Base-by-base conservation (phyloP, 2,329 filamentous ascomycete species). In the Pestalotiopsis sp. region DNA sequence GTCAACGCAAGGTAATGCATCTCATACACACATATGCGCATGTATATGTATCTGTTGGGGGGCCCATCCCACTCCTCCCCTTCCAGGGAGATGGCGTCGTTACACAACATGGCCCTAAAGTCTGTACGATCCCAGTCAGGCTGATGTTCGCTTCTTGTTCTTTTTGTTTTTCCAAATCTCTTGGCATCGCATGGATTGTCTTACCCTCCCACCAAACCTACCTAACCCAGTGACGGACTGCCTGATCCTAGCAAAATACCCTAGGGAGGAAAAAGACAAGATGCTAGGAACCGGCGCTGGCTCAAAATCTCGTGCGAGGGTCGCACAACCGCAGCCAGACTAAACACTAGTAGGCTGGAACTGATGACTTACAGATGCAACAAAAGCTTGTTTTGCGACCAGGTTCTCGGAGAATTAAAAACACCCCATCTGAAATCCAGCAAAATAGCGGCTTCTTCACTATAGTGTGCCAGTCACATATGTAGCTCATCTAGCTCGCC, bases 261-360 rank as follows among this genome's bases (percentile, higher is more conserved):
- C 31, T 36, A 36, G 31, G 20, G 23, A 36, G 5, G 20, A 52
- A 52, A 52, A n/a, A 52, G 45, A n/a, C 36, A 14, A 36, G 31
- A 57, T 17, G 6, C 23, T 20, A 23, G 11, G 20, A 39, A 49
- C 14, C 25, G 38, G 49, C 63, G 58, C 27, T 38, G 67, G 59
- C 58, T 57, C 57, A 59, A 36, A 58, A 66, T 57, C 67, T 69
- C 67, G 67, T 69, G 67, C 64, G 63, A 62, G 38, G 39, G 63
- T 69, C 25, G 63, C 41, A 69, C 67, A 69, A 61, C 62, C 31
- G 59, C 31, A 62, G 31, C 23, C 52, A 66, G 41, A 17, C 23
- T 58, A 66, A n/a, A 57, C 31, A 36, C 23, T 17, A 62, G 27
- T 59, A 36, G 31, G 31, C 31, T 59, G 23, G 57, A 14, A 27